These are phyloP conservation scores for Sequoiadendron giganteum DNA, from an alignment of 75 land plant genomes.

Conservation along the genomic window DNA sequence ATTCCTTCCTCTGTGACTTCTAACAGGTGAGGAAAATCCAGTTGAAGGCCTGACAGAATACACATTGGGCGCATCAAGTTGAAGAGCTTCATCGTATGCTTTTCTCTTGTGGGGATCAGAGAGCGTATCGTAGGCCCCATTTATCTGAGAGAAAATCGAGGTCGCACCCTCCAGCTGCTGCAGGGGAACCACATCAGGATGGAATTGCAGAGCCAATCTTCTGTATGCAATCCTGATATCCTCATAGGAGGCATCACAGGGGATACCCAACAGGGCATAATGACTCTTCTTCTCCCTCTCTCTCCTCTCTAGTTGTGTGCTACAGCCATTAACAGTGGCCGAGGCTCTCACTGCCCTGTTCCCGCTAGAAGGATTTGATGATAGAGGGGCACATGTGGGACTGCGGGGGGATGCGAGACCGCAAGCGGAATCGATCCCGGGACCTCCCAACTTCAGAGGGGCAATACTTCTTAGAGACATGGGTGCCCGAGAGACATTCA, in stretches of 20 bases:
- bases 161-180: constrained; percentile 19
- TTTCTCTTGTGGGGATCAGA: constrained; percentile 20
- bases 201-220: constrained; percentile 11
- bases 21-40: neutral
- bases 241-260: constrained; percentile 2
- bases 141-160: constrained; percentile 9
- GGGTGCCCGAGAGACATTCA: too few relatives aligned
- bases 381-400: too few relatives aligned
- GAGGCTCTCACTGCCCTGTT: neutral
- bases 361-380: too few relatives aligned
- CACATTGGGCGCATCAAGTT: neutral
- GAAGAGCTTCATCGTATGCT: constrained; percentile 8
- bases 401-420: too few relatives aligned
- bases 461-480: too few relatives aligned
- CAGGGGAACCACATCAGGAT: constrained; percentile 8
- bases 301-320: neutral
- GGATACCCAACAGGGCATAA: constrained; percentile 4
- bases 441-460: too few relatives aligned
- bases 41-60: neutral
- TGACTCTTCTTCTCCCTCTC: neutral
- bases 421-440: too few relatives aligned
- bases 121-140: constrained; percentile 12
- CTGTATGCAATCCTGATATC: constrained; percentile 18
- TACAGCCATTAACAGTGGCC: neutral
- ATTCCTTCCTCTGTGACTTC: neutral